Evolutionary conservation across 371 early-diverging fungal species (phyloP), one percentile per base, ranked within the genome.

Genomic region (Mortierella sp.): DNA sequence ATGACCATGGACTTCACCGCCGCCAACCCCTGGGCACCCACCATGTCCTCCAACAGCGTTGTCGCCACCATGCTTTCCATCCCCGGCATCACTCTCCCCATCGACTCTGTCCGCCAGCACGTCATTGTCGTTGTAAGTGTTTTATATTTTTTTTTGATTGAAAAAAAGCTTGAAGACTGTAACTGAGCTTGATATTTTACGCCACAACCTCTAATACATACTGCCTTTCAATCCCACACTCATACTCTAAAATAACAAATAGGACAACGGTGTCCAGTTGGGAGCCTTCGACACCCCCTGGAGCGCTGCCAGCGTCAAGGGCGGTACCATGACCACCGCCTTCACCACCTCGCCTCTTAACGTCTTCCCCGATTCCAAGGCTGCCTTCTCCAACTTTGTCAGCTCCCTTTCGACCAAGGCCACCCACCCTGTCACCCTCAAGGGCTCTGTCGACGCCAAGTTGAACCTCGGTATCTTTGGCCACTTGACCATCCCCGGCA

Each of bases 1-100:
- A 76, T 85, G 86, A 54, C 86, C 21, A 85, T 85, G 82, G 86
- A 85, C 79, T 85, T 85, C 69, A 81, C 86, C 0, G 34, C 81
- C 46, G 26, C 79, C 11, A 76, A 81, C 74, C 72, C 79, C 21
- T 81, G 77, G 76, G 79, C 74, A 0, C 85, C 85, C 21, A 73
- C 71, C 16, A 79, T 76, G 34, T 78, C 81, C 0, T 85, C 86
- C 75, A 79, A 46, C 79, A 74, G 53, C 40, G 37, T 85, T 37
- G 77, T 79, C 5, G 86, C 86, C 61, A 75, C 76, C 16, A 85
- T 85, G 86, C 55, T 85, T 34, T 78, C 79, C 48, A 78, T 85
- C 70, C 82, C 86, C 31, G 86, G 86, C 37, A 76, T 85, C 48
- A 74, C 73, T 24, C 77, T 85, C 53, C 86, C 86, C 14, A 85